These are phyloP conservation scores for Pyrenophora seminiperda DNA, from an alignment of 2,329 filamentous ascomycete genomes.

Conservation along the genomic window DNA sequence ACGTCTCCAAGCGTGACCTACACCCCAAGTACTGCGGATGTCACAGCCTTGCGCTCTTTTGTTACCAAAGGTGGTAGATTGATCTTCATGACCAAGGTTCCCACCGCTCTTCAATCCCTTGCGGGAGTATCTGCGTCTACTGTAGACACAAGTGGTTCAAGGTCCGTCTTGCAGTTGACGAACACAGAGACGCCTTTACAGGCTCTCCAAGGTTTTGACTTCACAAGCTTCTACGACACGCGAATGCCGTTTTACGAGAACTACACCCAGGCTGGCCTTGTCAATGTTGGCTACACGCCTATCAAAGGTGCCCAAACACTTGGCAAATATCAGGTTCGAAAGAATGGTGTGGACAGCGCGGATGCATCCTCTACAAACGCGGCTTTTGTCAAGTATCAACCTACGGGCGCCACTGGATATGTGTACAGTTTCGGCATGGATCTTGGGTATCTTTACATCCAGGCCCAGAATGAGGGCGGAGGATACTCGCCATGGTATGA, in stretches of 20 bases:
- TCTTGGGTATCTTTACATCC: constrained; percentile 7
- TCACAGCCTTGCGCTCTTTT: constrained; percentile 5
- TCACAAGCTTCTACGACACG: constrained; percentile 6
- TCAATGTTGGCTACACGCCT: constrained; percentile 15
- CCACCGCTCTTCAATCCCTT: constrained; percentile 6
- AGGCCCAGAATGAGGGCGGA: constrained; percentile 6
- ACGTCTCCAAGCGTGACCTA: constrained; percentile 10
- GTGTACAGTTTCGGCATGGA: constrained; percentile 16
- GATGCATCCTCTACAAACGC: constrained; percentile 9
- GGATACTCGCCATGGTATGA: constrained; percentile 11
- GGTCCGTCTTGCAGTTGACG: constrained; percentile 8
- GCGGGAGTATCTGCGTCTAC: constrained; percentile 10
- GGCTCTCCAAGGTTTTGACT: constrained; percentile 11
- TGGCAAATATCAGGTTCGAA: constrained; percentile 5
- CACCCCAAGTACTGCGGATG: constrained; percentile 8
- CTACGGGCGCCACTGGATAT: constrained; percentile 5
- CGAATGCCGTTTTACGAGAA: constrained; percentile 14
- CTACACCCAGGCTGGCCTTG: constrained; percentile 4
- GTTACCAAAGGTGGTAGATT: constrained; percentile 8
- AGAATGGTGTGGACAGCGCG: constrained; percentile 4
- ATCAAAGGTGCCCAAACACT: constrained; percentile 7
- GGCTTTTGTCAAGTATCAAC: constrained; percentile 11
- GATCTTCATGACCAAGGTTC: constrained; percentile 15
- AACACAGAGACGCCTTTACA: constrained; percentile 5
- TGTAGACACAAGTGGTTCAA: constrained; percentile 5